phyloP scores from a whole-genome alignment of 768 basidiomycete species.

The Auriscalpium microsporum region DNA sequence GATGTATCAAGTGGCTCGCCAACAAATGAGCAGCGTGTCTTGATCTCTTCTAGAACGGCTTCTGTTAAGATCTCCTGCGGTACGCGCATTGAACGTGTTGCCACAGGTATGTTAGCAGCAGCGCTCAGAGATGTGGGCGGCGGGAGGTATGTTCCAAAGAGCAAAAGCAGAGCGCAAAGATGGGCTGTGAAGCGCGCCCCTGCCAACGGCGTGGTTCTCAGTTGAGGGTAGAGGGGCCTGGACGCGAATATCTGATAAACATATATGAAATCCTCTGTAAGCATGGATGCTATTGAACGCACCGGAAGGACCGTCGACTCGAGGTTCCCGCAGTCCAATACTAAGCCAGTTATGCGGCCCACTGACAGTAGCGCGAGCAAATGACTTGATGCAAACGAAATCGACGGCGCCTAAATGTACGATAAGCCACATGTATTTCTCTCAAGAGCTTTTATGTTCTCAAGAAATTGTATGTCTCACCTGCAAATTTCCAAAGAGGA shows the following conservation, averaged over 20 bases:
- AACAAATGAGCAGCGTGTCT: conserved; percentile 86
- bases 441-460: not conserved
- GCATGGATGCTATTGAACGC: conserved; percentile 19
- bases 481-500: conserved; percentile 86
- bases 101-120: conserved; percentile 50
- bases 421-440: no score
- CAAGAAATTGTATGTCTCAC: conserved; percentile 30
- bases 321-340: conserved; percentile 86
- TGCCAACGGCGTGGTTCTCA: conserved; percentile 81
- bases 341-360: conserved; percentile 88
- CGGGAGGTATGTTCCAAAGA: conserved; percentile 80
- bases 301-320: conserved; percentile 88
- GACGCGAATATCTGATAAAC: conserved; percentile 76
- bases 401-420: conserved; percentile 68
- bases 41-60: conserved; percentile 78
- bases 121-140: conserved; percentile 67
- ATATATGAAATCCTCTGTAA: not conserved
- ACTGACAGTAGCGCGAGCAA: conserved; percentile 77
- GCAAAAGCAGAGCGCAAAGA: conserved; percentile 69
- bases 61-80: conserved; percentile 78
- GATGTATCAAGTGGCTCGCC: conserved; percentile 45
- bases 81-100: conserved; percentile 56
- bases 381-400: conserved; percentile 89
- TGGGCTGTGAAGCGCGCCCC: conserved; percentile 77
- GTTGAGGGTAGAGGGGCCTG: conserved; percentile 74